A percentile compares a stretch with the other conserved stretches of the same genome.
Conservation (phyloP, 2,329 filamentous ascomycete genomes). For the Thielaviopsis ethacetica region DNA sequence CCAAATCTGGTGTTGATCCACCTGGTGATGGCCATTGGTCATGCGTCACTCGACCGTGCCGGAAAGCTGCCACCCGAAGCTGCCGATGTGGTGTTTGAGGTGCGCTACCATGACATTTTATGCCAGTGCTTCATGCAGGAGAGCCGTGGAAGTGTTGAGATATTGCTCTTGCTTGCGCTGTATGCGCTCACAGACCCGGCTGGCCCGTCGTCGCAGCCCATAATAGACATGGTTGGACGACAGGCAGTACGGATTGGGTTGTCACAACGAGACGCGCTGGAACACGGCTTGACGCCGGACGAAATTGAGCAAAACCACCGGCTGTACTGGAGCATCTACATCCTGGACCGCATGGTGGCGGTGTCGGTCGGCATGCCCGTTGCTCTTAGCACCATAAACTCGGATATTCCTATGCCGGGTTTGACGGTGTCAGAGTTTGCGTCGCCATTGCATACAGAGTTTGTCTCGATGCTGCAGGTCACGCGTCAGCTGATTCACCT, state of each 20-base stretch:
- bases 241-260: slow-evolving; percentile 25
- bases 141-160: slow-evolving; percentile 23
- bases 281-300: slow-evolving; percentile 15
- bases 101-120: slow-evolving; percentile 25
- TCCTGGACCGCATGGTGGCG: slow-evolving; percentile 29
- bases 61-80: slow-evolving; percentile 21
- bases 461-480: slow-evolving; percentile 26
- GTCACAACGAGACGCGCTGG: slow-evolving; percentile 18
- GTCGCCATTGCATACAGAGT: slow-evolving; percentile 21
- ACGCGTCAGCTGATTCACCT: slow-evolving; percentile 29
- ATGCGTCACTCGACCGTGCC: slow-evolving; percentile 26
- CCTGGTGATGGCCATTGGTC: slow-evolving; percentile 30
- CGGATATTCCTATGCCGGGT: slow-evolving; percentile 25
- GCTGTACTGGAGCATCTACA: slow-evolving; percentile 29
- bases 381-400: slow-evolving; percentile 23
- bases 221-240: slow-evolving; percentile 24
- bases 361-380: slow-evolving; percentile 24
- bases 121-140: slow-evolving; percentile 23
- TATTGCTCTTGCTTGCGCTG: slow-evolving; percentile 25
- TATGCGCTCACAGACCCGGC: slow-evolving; percentile 28
- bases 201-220: slow-evolving; percentile 24
- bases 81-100: slow-evolving; percentile 18
- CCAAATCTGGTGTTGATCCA: slow-evolving; percentile 13
- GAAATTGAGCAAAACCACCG: slow-evolving; percentile 22
- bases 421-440: slow-evolving; percentile 30